Percentiles rank a stretch among this genome's conserved stretches.
Conservation (phyloP, 2,329 filamentous ascomycete species). For the Ophiobolus disseminans region DNA sequence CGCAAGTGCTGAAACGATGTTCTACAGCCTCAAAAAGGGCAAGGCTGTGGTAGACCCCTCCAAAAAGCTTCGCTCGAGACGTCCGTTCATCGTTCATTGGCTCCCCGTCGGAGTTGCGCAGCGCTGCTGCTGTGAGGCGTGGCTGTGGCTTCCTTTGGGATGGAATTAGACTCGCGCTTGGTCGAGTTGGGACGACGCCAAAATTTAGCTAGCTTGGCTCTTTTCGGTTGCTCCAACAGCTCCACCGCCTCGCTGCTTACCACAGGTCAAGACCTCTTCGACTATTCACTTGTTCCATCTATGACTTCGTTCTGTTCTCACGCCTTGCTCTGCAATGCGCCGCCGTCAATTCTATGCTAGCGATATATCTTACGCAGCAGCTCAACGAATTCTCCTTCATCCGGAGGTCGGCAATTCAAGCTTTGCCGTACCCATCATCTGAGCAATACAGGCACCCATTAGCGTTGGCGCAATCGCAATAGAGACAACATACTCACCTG, state of each 20-base stretch:
- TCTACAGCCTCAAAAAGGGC: slow-evolving; percentile 1
- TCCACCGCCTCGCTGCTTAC: background rate
- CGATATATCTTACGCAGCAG: too few relatives aligned
- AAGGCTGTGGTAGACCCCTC: background rate
- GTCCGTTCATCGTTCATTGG: slow-evolving; percentile 2
- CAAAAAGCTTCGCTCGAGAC: background rate
- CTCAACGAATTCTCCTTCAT: too few relatives aligned
- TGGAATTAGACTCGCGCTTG: slow-evolving; percentile 18
- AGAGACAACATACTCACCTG: too few relatives aligned
- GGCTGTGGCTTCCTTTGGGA: slow-evolving; percentile 13
- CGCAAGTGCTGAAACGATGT: background rate
- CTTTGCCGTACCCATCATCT: too few relatives aligned
- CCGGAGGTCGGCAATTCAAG: too few relatives aligned
- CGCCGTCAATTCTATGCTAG: too few relatives aligned
- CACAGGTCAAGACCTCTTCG: background rate
- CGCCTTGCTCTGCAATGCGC: too few relatives aligned
- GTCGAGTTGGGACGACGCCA: slow-evolving; percentile 7
- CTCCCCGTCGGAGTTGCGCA: background rate
- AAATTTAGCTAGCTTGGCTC: slow-evolving; percentile 6
- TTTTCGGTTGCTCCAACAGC: background rate
- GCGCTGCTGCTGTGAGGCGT: slow-evolving; percentile 8
- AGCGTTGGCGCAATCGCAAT: too few relatives aligned
- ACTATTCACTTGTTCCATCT: too few relatives aligned
- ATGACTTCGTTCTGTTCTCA: too few relatives aligned
- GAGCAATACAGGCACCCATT: too few relatives aligned